phyloP scores from a whole-genome alignment of 139 green algal genomes.

The Zygnema circumcarinatum region DNA sequence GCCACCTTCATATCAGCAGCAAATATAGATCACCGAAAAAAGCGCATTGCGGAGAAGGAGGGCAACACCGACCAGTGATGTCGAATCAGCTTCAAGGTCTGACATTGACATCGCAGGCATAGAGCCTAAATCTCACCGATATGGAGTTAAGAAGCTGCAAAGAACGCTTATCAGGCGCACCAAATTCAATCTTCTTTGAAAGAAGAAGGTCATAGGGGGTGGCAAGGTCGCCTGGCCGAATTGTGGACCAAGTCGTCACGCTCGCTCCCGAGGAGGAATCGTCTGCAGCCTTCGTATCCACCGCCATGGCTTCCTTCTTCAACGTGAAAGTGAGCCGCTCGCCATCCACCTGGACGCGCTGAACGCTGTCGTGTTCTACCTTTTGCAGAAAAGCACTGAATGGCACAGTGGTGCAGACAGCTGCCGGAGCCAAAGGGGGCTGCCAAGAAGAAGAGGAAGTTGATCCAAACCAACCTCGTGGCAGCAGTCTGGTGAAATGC shows the following conservation, averaged over 20 bases:
- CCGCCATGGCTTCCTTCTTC: slow-evolving; percentile 4
- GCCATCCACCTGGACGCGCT: slow-evolving; percentile 78
- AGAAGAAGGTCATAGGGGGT: slow-evolving; percentile 78
- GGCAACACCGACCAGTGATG: no score
- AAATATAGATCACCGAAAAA: no score
- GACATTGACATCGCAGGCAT: no score
- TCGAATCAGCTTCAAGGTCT: no score
- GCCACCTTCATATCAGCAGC: no score
- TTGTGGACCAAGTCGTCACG: slow-evolving; percentile 61
- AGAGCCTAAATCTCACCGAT: slow-evolving; percentile 73
- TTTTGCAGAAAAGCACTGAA: slow-evolving; percentile 76
- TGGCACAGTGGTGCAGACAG: not conserved
- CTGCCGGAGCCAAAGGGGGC: not conserved
- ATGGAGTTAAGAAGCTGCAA: slow-evolving; percentile 69
- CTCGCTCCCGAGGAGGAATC: not conserved
- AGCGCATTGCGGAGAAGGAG: no score
- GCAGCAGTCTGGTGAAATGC: not conserved
- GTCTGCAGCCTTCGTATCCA: not conserved
- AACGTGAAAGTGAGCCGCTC: slow-evolving; percentile 68
- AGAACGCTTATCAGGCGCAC: slow-evolving; percentile 66
- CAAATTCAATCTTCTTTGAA: slow-evolving; percentile 75
- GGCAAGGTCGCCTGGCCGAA: slow-evolving; percentile 77
- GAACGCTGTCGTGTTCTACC: slow-evolving; percentile 76
- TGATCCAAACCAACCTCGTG: not conserved
- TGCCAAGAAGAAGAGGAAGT: not conserved